Evolutionary conservation across 2,329 filamentous ascomycete species (phyloP), one percentile per base, ranked within the genome.

Genomic region (Fusarium annulatum): DNA sequence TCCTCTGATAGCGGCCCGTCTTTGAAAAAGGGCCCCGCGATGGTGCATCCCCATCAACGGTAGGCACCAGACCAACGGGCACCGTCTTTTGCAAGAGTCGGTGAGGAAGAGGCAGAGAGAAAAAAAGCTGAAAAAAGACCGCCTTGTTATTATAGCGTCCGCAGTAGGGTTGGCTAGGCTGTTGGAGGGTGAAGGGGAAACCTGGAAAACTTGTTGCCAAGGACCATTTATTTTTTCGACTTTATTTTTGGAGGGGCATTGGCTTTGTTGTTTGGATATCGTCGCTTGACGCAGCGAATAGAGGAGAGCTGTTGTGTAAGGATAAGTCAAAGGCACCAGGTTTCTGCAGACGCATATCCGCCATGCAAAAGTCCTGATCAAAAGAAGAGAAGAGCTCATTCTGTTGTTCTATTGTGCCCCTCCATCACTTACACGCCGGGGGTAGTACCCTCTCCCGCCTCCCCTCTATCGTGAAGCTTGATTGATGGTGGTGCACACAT

Each of bases 71-170:
- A 75, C 70, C 74, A 74, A 73, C 64, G 36, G 49, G 64, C 55
- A 67, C 62, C 61, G 59, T 72, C 62, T 76, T 65, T 73, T 67
- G 56, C 64, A 77, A 77, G 71, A 76, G 75, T 77, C 75, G 75
- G 75, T 77, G 75, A 77, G 67, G 26, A 48, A 36, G 9, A 46
- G 1, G 48, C 41, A 49, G 51, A 72, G 67, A 65, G 38, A 26
- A 8, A 65, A 41, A 65, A 36, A 46, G 5, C 19, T 49, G 30
- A 48, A 46, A 56, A 19, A 60, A 38, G 26, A 46, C 59, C 57
- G 73, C 70, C 74, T 69, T 65, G 46, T 63, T 65, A 28, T 70
- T 66, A 52, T 77, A 71, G 68, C 61, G 68, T 64, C 72, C 53
- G 64, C 57, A 72, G 71, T 61, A 66, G 58, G 62, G 68, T 64